Conservation (phyloP, 2,329 filamentous ascomycete species). For the Aspergillus sp. region DNA sequence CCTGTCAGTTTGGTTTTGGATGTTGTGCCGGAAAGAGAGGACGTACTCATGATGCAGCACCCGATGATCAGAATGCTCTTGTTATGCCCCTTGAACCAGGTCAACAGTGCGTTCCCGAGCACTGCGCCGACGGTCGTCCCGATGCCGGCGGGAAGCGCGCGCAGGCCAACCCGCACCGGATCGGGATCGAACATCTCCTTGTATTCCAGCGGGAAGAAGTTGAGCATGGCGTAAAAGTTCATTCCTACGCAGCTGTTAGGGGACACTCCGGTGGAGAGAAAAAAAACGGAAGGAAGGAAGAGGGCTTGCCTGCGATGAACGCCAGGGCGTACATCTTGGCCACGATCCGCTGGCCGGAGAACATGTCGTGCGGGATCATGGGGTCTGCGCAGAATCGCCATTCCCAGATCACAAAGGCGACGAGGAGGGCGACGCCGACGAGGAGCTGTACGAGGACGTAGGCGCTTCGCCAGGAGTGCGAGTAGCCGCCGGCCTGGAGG, state of each 20-base stretch:
- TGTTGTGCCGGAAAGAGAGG: background rate
- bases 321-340: background rate
- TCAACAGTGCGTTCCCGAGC: slow-evolving; percentile 1
- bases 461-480: background rate
- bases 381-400: background rate
- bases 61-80: background rate
- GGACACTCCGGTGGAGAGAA: too few relatives aligned
- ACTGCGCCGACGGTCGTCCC: background rate
- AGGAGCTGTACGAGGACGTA: slow-evolving; percentile 1
- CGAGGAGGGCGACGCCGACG: background rate
- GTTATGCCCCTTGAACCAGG: slow-evolving; percentile 2
- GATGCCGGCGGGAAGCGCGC: background rate
- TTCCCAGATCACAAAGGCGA: slow-evolving; percentile 1
- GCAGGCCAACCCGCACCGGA: background rate
- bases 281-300: too few relatives aligned
- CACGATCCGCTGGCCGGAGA: background rate
- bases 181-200: background rate
- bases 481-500: slow-evolving; percentile 1
- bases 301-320: background rate
- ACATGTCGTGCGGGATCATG: slow-evolving; percentile 3
- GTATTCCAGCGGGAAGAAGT: slow-evolving; percentile 1
- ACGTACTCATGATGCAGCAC: slow-evolving; percentile 1
- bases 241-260: background rate
- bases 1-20: background rate
- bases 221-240: slow-evolving; percentile 3